Percentiles rank a stretch among this genome's conserved stretches.
Evolutionary conservation across 2,329 filamentous ascomycete species (phyloP).

Genomic region (Fusarium incarnatum): DNA sequence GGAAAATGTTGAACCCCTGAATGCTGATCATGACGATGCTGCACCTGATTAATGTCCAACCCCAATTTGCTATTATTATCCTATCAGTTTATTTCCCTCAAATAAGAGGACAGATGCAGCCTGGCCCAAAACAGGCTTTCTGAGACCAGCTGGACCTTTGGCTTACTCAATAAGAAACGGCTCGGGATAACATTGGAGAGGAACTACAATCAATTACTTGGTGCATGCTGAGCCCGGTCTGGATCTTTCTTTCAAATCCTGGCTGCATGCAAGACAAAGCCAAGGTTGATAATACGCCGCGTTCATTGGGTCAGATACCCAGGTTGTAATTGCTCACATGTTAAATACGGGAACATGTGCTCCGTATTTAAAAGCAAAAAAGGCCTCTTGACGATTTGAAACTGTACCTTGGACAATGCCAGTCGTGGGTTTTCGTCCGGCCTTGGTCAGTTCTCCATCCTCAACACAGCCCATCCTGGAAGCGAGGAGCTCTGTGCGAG

Average conservation of each 20-base stretch:
- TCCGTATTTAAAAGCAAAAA: slow-evolving; percentile 17
- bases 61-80: slow-evolving; percentile 11
- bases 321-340: slow-evolving; percentile 14
- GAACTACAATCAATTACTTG: slow-evolving; percentile 1
- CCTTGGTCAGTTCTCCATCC: slow-evolving; percentile 21
- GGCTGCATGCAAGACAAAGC: slow-evolving; percentile 31
- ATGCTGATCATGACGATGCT: slow-evolving; percentile 37
- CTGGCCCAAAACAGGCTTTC: slow-evolving; percentile 37
- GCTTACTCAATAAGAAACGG: slow-evolving; percentile 16
- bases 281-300: slow-evolving; percentile 20
- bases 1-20: slow-evolving; percentile 27
- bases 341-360: slow-evolving; percentile 15
- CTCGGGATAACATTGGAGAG: neutral
- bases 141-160: slow-evolving; percentile 11
- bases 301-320: slow-evolving; percentile 19
- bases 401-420: neutral
- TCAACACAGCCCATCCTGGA: slow-evolving; percentile 20
- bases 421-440: slow-evolving; percentile 4
- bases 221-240: slow-evolving; percentile 26
- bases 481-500: slow-evolving; percentile 9
- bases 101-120: slow-evolving; percentile 14
- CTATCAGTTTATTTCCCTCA: neutral
- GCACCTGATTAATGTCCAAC: slow-evolving; percentile 25
- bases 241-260: slow-evolving; percentile 39
- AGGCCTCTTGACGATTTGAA: slow-evolving; percentile 11